phyloP scores from a whole-genome alignment of 768 basidiomycete genomes.

The Tremella mesenterica region DNA sequence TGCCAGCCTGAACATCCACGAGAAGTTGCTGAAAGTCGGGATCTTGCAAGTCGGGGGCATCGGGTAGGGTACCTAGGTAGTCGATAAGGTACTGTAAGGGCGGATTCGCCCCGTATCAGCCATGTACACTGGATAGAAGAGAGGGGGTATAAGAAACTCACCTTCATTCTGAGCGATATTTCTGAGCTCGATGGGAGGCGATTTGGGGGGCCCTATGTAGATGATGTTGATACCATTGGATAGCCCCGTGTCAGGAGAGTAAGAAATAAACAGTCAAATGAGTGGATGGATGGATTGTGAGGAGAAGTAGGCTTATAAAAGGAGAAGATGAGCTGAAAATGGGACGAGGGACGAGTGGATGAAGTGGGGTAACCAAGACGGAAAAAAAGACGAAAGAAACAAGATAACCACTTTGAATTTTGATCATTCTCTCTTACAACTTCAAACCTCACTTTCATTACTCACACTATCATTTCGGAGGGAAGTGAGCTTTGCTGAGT shows the following conservation, averaged over 20 bases:
- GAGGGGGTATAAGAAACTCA: constrained; percentile 12
- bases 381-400: not conserved
- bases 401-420: too few relatives aligned
- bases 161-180: constrained; percentile 24
- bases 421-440: too few relatives aligned
- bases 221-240: constrained; percentile 18
- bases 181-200: not conserved
- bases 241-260: constrained; percentile 8
- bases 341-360: not conserved
- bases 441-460: too few relatives aligned
- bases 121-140: not conserved
- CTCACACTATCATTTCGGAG: too few relatives aligned
- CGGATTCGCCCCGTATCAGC: constrained; percentile 26
- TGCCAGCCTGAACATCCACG: constrained; percentile 73
- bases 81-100: constrained; percentile 69
- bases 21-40: constrained; percentile 73
- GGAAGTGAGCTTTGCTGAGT: too few relatives aligned
- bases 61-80: constrained; percentile 70
- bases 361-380: not conserved
- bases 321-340: constrained; percentile 1
- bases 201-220: not conserved
- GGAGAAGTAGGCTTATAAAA: constrained; percentile 11
- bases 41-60: constrained; percentile 55
- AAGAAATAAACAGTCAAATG: not conserved
- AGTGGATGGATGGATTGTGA: constrained; percentile 32